Evolutionary conservation across 2,329 filamentous ascomycete species (phyloP), one percentile per base, ranked within the genome.

Genomic region (Arachnopeziza araneosa): DNA sequence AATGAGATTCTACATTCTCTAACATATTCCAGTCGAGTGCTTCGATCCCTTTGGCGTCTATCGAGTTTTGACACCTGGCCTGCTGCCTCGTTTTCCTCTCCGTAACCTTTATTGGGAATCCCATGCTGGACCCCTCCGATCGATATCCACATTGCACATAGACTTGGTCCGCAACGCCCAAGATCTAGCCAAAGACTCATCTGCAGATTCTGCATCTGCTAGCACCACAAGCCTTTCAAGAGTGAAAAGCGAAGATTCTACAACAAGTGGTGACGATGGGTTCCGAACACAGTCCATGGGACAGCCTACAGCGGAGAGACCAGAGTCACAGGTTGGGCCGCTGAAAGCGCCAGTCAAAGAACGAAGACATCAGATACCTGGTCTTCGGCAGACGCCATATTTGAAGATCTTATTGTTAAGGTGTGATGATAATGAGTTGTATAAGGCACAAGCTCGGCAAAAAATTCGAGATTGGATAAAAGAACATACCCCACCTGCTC

Each of bases 71-170:
- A 87, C 89, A 12, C 85, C 90, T 2, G 86, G 93, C 60, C 80
- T 99, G 60, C 80, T 89, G 50, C 81, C 89, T 50, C 88, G 90
- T 58, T 81, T 98, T 0, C 95, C 95, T 36, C 81, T 99, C 48
- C 89, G 87, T 65, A 96, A 98, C 70, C 85, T 99, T 52, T 91
- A 98, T 72, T 99, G 95, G 95, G 96, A 98, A 74, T 96, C 95
- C 17, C 91, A 96, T 63, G 88, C 89, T 26, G 89, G 95, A 0
- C 95, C 95, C 1, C 78, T 98, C 44, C 89, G 95, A 66, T 97
- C 95, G 17, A 99, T 99, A 73, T 89, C 92, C 70, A 93, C 91
- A 14, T 84, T 99, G 50, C 91, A 97, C 71, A 85, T 98, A 69
- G 92, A 96, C 63, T 86, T 98, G 61, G 80, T 93, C 78, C 83